phyloP scores from a whole-genome alignment of 805 yeast species.

The Limtongia smithiae region DNA sequence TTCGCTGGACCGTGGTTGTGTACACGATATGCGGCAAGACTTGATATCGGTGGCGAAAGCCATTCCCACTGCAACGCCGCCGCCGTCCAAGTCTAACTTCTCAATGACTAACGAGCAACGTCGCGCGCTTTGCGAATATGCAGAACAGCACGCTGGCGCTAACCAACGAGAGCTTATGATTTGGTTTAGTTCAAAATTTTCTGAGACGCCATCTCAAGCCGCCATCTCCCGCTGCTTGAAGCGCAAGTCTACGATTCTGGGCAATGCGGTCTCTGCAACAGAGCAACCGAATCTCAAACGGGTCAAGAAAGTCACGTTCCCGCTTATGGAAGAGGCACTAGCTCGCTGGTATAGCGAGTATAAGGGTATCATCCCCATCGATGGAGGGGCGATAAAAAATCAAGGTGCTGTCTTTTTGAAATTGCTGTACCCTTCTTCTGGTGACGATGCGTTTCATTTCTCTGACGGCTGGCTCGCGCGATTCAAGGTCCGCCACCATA shows the following conservation, averaged over 20 bases:
- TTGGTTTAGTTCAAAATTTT: conserved; percentile 18
- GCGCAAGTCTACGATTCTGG: conserved; percentile 22
- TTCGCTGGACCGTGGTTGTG: too few species aligned
- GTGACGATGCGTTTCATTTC: conserved; percentile 20
- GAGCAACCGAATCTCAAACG: conserved; percentile 16
- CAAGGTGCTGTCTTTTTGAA: conserved; percentile 21
- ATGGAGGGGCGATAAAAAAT: conserved; percentile 20
- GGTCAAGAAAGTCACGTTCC: conserved; percentile 24
- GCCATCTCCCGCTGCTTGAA: conserved; percentile 27
- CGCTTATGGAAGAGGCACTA: conserved; percentile 28
- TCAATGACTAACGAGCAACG: conserved; percentile 29
- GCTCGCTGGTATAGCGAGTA: conserved; percentile 24
- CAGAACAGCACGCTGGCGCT: conserved; percentile 22
- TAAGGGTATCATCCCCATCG: conserved; percentile 17
- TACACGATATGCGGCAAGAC: too few species aligned
- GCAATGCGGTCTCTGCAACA: not conserved
- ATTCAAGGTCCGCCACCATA: conserved; percentile 21
- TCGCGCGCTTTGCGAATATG: conserved; percentile 20
- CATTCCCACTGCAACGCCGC: not conserved
- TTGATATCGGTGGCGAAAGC: too few species aligned
- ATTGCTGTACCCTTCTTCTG: conserved; percentile 17
- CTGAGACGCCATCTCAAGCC: conserved; percentile 25
- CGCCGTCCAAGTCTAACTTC: conserved; percentile 8
- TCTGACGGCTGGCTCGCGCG: conserved; percentile 29
- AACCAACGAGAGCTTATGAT: conserved; percentile 23